These are phyloP conservation scores for Colletotrichum theobromicola DNA, from an alignment of 2,329 filamentous ascomycete species.

Conservation along the genomic window DNA sequence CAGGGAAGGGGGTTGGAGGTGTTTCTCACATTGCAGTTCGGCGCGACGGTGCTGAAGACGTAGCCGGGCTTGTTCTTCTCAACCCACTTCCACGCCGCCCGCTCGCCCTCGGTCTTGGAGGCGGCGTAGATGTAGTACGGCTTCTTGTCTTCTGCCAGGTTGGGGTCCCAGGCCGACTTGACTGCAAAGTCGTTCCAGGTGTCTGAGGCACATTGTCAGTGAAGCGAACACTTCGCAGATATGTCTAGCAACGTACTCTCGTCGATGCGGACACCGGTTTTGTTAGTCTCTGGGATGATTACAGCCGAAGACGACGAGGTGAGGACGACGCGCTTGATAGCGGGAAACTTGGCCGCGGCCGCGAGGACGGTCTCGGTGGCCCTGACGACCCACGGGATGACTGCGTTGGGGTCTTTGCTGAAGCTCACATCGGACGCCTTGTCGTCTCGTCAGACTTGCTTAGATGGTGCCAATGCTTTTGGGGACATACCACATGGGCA, in stretches of 20 bases:
- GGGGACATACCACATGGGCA: conserved; percentile 4
- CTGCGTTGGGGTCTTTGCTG: conserved; percentile 38
- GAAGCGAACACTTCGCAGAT: background rate
- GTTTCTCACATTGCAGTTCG: conserved; percentile 27
- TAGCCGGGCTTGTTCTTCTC: conserved; percentile 36
- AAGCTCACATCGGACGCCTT: conserved; percentile 39
- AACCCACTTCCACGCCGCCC: conserved; percentile 42
- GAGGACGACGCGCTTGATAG: conserved; percentile 44
- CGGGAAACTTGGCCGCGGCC: conserved; percentile 35
- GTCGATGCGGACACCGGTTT: conserved; percentile 14
- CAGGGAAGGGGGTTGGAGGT: too few species aligned
- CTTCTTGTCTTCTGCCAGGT: conserved; percentile 33
- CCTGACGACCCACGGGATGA: conserved; percentile 38
- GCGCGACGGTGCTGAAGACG: conserved; percentile 33
- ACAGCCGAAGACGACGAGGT: conserved; percentile 38
- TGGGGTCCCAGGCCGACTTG: conserved; percentile 39
- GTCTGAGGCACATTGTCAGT: conserved; percentile 9
- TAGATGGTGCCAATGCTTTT: background rate
- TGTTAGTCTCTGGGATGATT: conserved; percentile 22
- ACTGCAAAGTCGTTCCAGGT: conserved; percentile 40
- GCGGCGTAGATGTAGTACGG: conserved; percentile 35
- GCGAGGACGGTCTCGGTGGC: conserved; percentile 34
- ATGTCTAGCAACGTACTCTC: conserved; percentile 13
- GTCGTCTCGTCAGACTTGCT: conserved; percentile 25
- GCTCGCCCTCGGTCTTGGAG: conserved; percentile 42